Evolutionary conservation across 2,329 filamentous ascomycete genomes (phyloP), one percentile per base, ranked within the genome.

Genomic region (Rhynchosporium agropyri): DNA sequence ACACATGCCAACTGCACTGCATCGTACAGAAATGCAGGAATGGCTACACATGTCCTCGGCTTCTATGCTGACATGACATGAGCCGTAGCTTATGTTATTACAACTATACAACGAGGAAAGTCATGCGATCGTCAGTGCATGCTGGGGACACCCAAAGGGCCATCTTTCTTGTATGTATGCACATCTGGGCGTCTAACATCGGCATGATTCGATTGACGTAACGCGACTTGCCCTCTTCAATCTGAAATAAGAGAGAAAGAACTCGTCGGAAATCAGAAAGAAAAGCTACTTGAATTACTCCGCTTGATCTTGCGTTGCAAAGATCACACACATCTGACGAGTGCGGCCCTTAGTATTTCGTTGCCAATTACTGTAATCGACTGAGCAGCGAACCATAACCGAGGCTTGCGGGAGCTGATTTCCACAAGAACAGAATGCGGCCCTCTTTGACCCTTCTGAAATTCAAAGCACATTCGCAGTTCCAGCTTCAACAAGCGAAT

Each of bases 361-460:
- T n/a, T 53, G 50, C 50, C 31, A 53, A 53, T 38, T 20, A 20
- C 20, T 20, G 20, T 53, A 33, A 53, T 53, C 50, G 50, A 53
- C 50, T 53, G 31, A n/a, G n/a, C 50, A 53, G 50, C n/a, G 38
- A 15, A 33, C 50, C 50, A 9, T 33, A 38, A 12, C 38, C 33
- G 29, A 15, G 50, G 8, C 36, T 53, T 20, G 50, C 50, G 50
- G 50, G 50, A 53, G 50, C 50, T 33, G 38, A 53, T 53, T 40
- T 38, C 50, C 50, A 53, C 50, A 38, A 53, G 50, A 53, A 31
- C 50, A 53, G 31, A 53, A 15, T 53, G 50, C n/a, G 50, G 50
- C n/a, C 38, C 26, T 53, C 50, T 53, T 53, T 33, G 38, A n/a
- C 36, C 6, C 31, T 40, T 38, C 50, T 38, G 33, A 40, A 53